Evolutionary conservation across 169 alveolate genomes (phyloP).

Genomic region (Theileria luwenshuni): DNA sequence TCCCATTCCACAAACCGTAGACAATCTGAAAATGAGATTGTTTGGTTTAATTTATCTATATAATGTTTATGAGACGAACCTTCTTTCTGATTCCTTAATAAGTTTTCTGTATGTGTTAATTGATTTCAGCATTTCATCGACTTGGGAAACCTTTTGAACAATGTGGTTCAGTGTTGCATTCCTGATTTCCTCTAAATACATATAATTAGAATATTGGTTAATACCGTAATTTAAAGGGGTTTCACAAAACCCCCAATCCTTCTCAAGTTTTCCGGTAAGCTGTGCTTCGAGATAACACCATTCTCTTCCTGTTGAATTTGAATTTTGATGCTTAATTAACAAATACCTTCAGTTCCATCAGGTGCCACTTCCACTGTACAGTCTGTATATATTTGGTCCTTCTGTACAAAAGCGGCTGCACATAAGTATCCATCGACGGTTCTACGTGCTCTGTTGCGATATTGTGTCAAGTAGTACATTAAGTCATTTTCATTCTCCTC

Average conservation of each 20-base stretch:
- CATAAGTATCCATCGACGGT: slow-evolving; percentile 88
- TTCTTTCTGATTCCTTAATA: slow-evolving; percentile 33
- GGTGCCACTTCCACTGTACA: slow-evolving; percentile 88
- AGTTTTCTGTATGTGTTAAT: slow-evolving; percentile 67
- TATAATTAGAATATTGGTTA: slow-evolving; percentile 27
- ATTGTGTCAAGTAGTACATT: slow-evolving; percentile 81
- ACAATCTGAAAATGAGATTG: too few species aligned
- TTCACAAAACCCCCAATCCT: slow-evolving; percentile 85
- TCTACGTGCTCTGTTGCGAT: slow-evolving; percentile 81
- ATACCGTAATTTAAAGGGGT: slow-evolving; percentile 78
- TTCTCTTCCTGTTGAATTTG: slow-evolving; percentile 72
- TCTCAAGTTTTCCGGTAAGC: slow-evolving; percentile 77
- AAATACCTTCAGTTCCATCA: slow-evolving; percentile 84
- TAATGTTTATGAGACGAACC: slow-evolving; percentile 9
- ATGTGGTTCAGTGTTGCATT: slow-evolving; percentile 45
- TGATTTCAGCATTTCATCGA: slow-evolving; percentile 72
- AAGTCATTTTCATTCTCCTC: slow-evolving; percentile 46
- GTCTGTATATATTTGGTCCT: slow-evolving; percentile 87
- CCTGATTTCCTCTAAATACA: slow-evolving; percentile 65
- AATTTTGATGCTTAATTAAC: neutral
- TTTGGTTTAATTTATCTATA: neutral
- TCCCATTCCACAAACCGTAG: slow-evolving; percentile 46
- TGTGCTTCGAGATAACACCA: slow-evolving; percentile 91
- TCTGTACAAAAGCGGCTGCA: slow-evolving; percentile 88
- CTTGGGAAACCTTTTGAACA: slow-evolving; percentile 70